A percentile compares a stretch with the other conserved stretches of the same genome.
phyloP scores from a whole-genome alignment of 805 yeast genomes.

The Isabelozyma heimii region DNA sequence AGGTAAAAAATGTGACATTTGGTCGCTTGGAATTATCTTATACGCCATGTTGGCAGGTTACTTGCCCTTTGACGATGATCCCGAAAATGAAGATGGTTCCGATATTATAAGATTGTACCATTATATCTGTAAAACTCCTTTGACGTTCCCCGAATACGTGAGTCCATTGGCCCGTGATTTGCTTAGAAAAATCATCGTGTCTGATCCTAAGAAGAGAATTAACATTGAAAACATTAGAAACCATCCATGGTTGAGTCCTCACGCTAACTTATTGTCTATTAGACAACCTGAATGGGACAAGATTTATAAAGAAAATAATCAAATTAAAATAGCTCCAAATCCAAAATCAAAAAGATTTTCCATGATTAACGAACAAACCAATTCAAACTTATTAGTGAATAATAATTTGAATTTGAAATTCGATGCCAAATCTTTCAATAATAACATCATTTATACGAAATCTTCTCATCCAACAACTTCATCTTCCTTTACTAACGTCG shows the following conservation, averaged over 20 bases:
- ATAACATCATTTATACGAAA: constrained; percentile 36
- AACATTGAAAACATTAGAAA: constrained; percentile 64
- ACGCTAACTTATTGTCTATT: constrained; percentile 76
- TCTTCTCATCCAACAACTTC: constrained; percentile 69
- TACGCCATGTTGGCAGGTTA: constrained; percentile 98
- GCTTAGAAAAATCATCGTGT: constrained; percentile 75
- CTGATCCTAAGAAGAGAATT: constrained; percentile 80
- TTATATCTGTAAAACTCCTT: constrained; percentile 85
- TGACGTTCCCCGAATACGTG: constrained; percentile 93
- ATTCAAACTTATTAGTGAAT: constrained; percentile 30
- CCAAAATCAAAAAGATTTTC: constrained; percentile 43
- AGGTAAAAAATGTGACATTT: constrained; percentile 90
- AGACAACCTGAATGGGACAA: constrained; percentile 91
- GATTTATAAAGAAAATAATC: constrained; percentile 31
- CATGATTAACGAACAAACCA: constrained; percentile 41
- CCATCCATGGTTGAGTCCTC: constrained; percentile 88
- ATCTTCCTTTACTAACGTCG: constrained; percentile 51
- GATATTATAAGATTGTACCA: constrained; percentile 88
- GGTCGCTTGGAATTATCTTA: constrained; percentile 95
- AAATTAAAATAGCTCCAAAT: constrained; percentile 5
- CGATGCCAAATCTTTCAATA: constrained; percentile 30
- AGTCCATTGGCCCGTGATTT: constrained; percentile 89
- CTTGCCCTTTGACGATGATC: constrained; percentile 96
- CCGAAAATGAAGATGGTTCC: constrained; percentile 93
- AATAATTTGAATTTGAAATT: constrained; percentile 14